Evolutionary conservation across 2,329 filamentous ascomycete species (phyloP), one percentile per base, ranked within the genome.

Genomic region (Fusarium duplospermum): DNA sequence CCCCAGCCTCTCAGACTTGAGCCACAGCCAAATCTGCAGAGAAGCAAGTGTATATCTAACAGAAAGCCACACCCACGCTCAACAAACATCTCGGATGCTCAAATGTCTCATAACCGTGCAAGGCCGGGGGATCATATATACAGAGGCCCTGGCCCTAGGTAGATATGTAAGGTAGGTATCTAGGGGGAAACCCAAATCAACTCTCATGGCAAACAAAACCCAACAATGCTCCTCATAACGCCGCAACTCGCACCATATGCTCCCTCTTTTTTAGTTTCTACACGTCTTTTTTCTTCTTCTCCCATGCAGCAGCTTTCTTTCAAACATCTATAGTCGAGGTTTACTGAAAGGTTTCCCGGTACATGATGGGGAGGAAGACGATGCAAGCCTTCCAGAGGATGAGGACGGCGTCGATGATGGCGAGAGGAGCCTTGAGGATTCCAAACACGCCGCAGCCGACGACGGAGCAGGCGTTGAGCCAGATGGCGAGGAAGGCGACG

Each of bases 401-500:
- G 72, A 91, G 82, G 6, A 93, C 78, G 33, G 90, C 91, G 79
- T 93, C 89, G 57, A 93, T 83, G 4, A 94, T 72, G 11, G 92
- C 88, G 14, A 93, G 69, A 0, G 94, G 93, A 4, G 79, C 71
- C 76, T 83, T 83, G 79, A 87, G 80, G 80, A 83, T 69, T 87
- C 86, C 73, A 7, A 77, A 65, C 16, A 80, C 74, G 63, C 77
- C 76, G 42, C 82, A 81, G 31, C 82, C 81, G 27, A 87, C 69
- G 64, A 86, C 79, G 10, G 82, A 80, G 50, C 83, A 76, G 6
- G 79, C 80, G 69, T 88, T 84, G 70, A 91, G 79, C 93, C 93
- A 97, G 74, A 98, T 94, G 29, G 93, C 91, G 74, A 97, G 89
- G 76, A 98, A 91, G 4, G 96, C 96, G 35, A 99, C 96, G 31